Percentiles rank a stretch among this genome's conserved stretches.
Evolutionary conservation across 306 rosid genomes (phyloP).

Genomic region (Inga laurina): DNA sequence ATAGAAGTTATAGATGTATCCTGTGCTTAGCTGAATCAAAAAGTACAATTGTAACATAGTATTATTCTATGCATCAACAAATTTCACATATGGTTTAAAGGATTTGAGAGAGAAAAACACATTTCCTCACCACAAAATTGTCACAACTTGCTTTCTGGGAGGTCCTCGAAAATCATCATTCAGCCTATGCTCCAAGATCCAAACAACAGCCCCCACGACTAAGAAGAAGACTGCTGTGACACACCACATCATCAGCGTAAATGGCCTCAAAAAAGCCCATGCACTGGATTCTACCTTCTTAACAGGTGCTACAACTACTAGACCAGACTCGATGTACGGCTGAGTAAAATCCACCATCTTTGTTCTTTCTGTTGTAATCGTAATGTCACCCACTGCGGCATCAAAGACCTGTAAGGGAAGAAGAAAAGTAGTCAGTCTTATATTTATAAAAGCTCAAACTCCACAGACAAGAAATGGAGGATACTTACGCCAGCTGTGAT

Average conservation of each 20-base stretch:
- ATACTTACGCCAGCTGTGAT: conserved; percentile 79
- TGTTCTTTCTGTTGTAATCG: conserved; percentile 84
- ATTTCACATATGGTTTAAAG: conserved; percentile 14
- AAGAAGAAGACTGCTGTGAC: conserved; percentile 72
- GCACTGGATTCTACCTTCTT: conserved; percentile 67
- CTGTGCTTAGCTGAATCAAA: conserved; percentile 12
- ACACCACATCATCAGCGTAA: conserved; percentile 74
- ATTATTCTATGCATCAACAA: conserved; percentile 21
- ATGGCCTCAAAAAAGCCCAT: conserved; percentile 90
- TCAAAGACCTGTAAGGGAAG: conserved; percentile 62
- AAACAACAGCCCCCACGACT: conserved; percentile 80
- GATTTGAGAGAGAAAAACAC: background rate
- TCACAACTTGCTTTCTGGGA: conserved; percentile 73
- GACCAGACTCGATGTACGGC: conserved; percentile 91
- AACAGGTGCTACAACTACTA: conserved; percentile 80
- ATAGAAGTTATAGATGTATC: conserved; percentile 29
- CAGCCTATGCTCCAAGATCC: conserved; percentile 88
- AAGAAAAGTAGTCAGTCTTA: conserved; percentile 27
- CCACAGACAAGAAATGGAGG: background rate
- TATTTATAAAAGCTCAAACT: conserved; percentile 23
- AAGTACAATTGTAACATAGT: background rate
- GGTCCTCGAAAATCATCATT: conserved; percentile 94
- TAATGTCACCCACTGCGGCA: conserved; percentile 87
- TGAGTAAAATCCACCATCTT: conserved; percentile 94
- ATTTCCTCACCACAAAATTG: conserved; percentile 69